Base-by-base conservation (phyloP, 2,329 filamentous ascomycete species). In the Conoideocrella luteorostrata region DNA sequence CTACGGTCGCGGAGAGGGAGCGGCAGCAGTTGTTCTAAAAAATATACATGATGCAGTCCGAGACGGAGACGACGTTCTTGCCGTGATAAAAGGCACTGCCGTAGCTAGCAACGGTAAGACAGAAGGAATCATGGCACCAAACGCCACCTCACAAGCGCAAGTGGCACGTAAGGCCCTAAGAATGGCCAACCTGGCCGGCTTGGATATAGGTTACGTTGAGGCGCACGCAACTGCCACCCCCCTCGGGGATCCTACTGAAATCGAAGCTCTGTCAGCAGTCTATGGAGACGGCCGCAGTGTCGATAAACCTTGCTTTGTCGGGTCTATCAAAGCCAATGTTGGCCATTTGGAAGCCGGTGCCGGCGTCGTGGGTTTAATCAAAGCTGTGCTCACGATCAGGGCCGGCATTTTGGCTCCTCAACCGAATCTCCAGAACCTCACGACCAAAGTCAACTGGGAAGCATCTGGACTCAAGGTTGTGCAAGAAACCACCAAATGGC, bases 301-400 rank as follows among this genome's bases (percentile, higher is more conserved):
- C 15, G 10, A 13, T 13, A n/a, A 18, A 3, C 30, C 30, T 11
- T 12, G 44, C 13, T 41, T 18, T 41, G 63, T 85, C 1, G 80
- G 81, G 5, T 70, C 79, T 0, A 71, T 79, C 15, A 86, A 86
- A 56, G 72, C 78, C 2, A 83, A 84, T 38, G 61, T 84, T 2
- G 80, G 80, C 1, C 80, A 84, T 56, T 72, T 76, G 24, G 77
- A 82, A 52, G 76, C 77, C 2, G 77, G 77, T 7, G 79, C 78
- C 2, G 79, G 79, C 37, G 66, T 71, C 37, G 80, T 70, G 29
- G 75, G 69, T 23, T 62, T 84, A 6, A 64, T 77, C 52, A 84
- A 84, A 59, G 75, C 80, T 1, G 66, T 67, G 17, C 21, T 52
- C 21, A 26, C 44, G 7, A 30, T 52, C 30, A 11, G 42, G 17